Conservation (phyloP, 768 basidiomycete genomes). For the Mycena filopes region DNA sequence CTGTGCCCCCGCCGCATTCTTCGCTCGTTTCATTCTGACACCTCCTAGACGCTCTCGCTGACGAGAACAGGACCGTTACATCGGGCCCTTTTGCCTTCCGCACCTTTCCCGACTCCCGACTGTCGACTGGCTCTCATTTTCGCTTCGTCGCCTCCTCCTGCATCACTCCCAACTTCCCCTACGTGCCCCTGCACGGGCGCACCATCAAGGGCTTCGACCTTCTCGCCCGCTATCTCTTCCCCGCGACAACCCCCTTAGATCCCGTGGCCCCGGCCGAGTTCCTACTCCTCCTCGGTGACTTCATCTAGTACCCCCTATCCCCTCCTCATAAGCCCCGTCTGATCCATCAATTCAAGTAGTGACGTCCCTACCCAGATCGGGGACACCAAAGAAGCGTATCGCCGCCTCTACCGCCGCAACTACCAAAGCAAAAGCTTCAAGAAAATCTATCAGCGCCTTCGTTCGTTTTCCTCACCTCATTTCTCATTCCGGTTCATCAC, state of each 20-base stretch:
- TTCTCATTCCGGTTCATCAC: background rate
- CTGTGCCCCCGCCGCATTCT: constrained; percentile 34
- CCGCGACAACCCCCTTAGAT: constrained; percentile 23
- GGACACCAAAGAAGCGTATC: constrained; percentile 66
- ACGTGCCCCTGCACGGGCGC: constrained; percentile 62
- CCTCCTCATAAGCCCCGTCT: background rate
- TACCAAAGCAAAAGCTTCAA: constrained; percentile 73
- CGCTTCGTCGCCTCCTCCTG: constrained; percentile 78
- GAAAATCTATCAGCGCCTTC: constrained; percentile 74
- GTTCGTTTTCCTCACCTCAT: constrained; percentile 53
- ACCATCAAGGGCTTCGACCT: constrained; percentile 74
- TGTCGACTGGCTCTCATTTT: constrained; percentile 65
- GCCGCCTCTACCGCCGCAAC: constrained; percentile 73
- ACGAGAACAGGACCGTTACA: constrained; percentile 55
- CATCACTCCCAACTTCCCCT: constrained; percentile 78
- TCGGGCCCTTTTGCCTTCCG: constrained; percentile 67
- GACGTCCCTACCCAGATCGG: constrained; percentile 76
- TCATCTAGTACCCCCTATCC: constrained; percentile 62
- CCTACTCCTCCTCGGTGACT: constrained; percentile 78
- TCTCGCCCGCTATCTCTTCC: constrained; percentile 64
- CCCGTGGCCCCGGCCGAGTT: constrained; percentile 58
- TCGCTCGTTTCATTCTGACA: constrained; percentile 20
- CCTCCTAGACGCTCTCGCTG: constrained; percentile 55
- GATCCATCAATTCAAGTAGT: constrained; percentile 41
- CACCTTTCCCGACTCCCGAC: constrained; percentile 79